Conservation (phyloP, 2,329 filamentous ascomycete species). For the Huntiella savannae region DNA sequence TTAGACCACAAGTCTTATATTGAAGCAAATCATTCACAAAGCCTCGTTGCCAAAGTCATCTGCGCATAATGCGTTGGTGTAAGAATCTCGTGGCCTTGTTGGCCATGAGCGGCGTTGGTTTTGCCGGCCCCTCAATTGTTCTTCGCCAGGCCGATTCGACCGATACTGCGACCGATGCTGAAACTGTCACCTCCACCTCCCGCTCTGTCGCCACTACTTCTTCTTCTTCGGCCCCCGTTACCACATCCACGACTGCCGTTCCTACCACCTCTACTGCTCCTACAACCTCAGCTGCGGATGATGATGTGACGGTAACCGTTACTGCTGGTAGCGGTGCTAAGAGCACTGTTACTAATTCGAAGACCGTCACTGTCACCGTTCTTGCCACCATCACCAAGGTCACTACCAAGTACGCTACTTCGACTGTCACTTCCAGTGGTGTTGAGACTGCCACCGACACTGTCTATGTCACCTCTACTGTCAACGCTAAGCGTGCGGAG, state of each 20-base stretch:
- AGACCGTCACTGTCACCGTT: conserved; percentile 17
- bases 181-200: background rate
- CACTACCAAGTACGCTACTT: conserved; percentile 20
- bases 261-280: conserved; percentile 1
- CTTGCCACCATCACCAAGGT: conserved; percentile 17
- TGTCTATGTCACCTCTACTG: conserved; percentile 19
- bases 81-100: conserved; percentile 6
- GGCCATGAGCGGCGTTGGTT: conserved; percentile 2
- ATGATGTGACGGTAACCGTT: conserved; percentile 13
- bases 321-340: conserved; percentile 3
- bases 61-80: conserved; percentile 9
- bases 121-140: conserved; percentile 5
- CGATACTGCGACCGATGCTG: background rate
- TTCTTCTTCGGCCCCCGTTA: background rate
- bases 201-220: background rate
- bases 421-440: conserved; percentile 20
- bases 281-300: background rate
- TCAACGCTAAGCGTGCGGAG: conserved; percentile 18
- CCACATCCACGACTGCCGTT: background rate
- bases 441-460: conserved; percentile 20
- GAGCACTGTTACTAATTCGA: conserved; percentile 12
- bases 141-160: conserved; percentile 2
- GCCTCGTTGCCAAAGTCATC: background rate
- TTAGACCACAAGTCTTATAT: no score
- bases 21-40: no score